Base-by-base conservation (phyloP, 805 yeast species). In the Candida mattraensis region DNA sequence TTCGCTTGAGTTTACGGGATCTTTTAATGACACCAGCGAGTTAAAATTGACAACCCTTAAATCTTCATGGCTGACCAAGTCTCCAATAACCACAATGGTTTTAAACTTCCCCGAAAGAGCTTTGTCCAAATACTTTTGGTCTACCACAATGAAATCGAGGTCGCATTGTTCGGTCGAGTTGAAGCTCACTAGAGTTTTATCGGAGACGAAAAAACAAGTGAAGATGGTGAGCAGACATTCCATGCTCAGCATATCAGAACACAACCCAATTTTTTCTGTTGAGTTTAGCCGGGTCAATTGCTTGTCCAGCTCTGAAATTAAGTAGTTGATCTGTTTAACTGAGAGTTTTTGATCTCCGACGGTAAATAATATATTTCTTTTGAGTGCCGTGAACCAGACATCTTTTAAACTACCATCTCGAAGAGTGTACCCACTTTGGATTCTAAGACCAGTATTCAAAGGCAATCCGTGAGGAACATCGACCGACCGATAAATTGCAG, bases 351-450 rank as follows among this genome's bases (percentile, higher is more conserved):
- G 42, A 2, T 50, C 53, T 21, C 31, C 39, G 11, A 45, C 48
- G 46, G 68, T 66, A 24, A 70, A 18, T 10, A 20, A 11, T 3
- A 51, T 33, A 7, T 37, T 16, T 3, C 53, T 54, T 36, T 25
- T 35, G 32, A 38, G 46, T 8, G 73, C 69, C 10, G 79, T 61
- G 35, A 69, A 74, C 89, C 93, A 86, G 3, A 86, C 54, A 62
- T 87, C 96, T 43, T 74, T 71, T 39, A 87, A 55, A 47, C 76
- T 80, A 3, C 96, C 96, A 55, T 84, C 82, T 48, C 95, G 67
- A 15, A 83, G 54, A 44, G 73, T 74, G 55, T 81, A 83, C 22
- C 76, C 79, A 17, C 73, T 67, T 27, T 86, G 70, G 16, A 88
- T 72, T 29, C 77, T 76, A 37, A 85, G 61, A 0, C 94, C 94